Base-by-base conservation (phyloP, 306 rosid species). In the Cucurbita argyrosperma region DNA sequence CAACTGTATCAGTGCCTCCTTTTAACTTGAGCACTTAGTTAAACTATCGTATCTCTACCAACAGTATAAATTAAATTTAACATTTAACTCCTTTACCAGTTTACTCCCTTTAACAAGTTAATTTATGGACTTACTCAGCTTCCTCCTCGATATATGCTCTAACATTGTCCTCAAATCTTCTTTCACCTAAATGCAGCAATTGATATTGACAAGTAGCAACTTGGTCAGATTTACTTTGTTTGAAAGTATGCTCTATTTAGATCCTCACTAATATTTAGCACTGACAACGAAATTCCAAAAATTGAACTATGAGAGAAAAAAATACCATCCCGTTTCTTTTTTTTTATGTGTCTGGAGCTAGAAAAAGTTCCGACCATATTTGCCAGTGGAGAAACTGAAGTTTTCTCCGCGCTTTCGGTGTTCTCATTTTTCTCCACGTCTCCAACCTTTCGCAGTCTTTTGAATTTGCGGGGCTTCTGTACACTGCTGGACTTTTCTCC, bases 111-210 rank as follows among this genome's bases (percentile, higher is more conserved):
- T 51, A 58, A 57, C 54, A 16, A 67, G 65, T 19, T 56, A 49
- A 45, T 15, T 46, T 46, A 79, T 39, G 62, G 77, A 43, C 98
- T 89, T 93, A 93, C 98, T 90, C 96, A 30, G 97, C 98, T 82
- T 93, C 98, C 78, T 93, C 98, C 63, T 90, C 98, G 15, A 93
- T 80, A 83, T 86, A 93, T 60, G 71, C 86, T 85, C 85, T 83
- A 76, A 72, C 86, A 76, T 81, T 70, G 30, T 77, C 72, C 37
- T 10, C 74, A 30, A 81, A 84, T 80, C 82, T 87, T 84, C 78
- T 83, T 77, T 71, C 75, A 89, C 97, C 98, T 93, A 79, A 78
- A 77, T 68, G 52, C 38, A 86, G 71, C 71, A 47, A n/a, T n/a
- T 61, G 46, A n/a, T 7, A 61, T 8, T 42, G 43, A 72, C 51